Conservation (phyloP, 257 asterid genomes). For the Ilex asprella region DNA sequence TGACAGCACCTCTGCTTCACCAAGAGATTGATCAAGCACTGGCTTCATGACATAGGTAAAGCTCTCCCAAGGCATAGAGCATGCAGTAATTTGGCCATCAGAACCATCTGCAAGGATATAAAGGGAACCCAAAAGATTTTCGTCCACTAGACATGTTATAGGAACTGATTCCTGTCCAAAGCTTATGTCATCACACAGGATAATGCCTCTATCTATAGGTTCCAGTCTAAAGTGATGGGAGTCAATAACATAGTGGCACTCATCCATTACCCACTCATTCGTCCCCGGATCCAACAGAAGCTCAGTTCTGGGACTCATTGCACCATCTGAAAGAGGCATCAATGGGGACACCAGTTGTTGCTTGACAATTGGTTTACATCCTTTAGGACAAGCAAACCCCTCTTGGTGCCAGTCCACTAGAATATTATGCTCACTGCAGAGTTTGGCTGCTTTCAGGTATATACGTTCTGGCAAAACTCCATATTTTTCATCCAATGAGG, state of each 20-base stretch:
- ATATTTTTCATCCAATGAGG: conserved; percentile 54
- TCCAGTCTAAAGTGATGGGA: conserved; percentile 74
- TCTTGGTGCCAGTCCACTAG: conserved; percentile 80
- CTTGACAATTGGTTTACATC: conserved; percentile 41
- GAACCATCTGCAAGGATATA: conserved; percentile 60
- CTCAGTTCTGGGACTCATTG: conserved; percentile 25
- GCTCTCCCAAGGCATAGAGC: conserved; percentile 93
- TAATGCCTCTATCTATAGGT: conserved; percentile 63
- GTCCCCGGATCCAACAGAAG: conserved; percentile 23
- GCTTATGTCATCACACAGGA: conserved; percentile 90
- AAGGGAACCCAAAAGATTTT: conserved; percentile 63
- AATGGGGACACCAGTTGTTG: conserved; percentile 36
- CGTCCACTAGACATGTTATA: conserved; percentile 90
- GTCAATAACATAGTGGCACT: conserved; percentile 80
- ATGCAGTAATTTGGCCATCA: conserved; percentile 60
- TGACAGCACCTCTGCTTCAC: conserved; percentile 59
- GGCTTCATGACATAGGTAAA: conserved; percentile 75
- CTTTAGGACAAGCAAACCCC: conserved; percentile 68
- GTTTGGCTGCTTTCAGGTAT: conserved; percentile 81
- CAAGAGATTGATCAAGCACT: conserved; percentile 54
- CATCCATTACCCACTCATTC: conserved; percentile 84
- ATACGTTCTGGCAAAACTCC: conserved; percentile 68
- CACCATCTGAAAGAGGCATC: conserved; percentile 32
- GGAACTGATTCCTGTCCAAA: conserved; percentile 85
- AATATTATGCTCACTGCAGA: conserved; percentile 87